A percentile compares a stretch with the other conserved stretches of the same genome.
phyloP scores from a whole-genome alignment of 805 yeast species.

The Wickerhamiella alocasiicola region DNA sequence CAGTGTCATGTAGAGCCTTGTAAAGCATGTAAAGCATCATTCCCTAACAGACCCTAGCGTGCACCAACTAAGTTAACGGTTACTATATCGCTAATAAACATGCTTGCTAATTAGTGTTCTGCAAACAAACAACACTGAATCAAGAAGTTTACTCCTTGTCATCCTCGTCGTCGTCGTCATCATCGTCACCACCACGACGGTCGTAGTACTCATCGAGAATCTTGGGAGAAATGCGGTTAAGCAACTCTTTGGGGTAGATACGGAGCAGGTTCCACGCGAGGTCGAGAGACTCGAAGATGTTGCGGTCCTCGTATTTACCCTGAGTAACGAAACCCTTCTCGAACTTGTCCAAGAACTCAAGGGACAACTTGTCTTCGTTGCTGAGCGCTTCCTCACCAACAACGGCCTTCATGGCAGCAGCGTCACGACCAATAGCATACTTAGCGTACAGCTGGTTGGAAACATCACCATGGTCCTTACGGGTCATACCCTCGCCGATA shows the following conservation, averaged over 20 bases:
- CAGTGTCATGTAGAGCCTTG: too few species aligned
- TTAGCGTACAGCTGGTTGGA: slow-evolving; percentile 98
- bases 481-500: slow-evolving; percentile 99
- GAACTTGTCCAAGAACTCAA: slow-evolving; percentile 95
- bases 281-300: slow-evolving; percentile 88
- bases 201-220: slow-evolving; percentile 91
- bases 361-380: slow-evolving; percentile 90
- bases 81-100: too few species aligned
- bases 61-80: too few species aligned
- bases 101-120: too few species aligned
- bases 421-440: slow-evolving; percentile 99
- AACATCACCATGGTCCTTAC: slow-evolving; percentile 99
- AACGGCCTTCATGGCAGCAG: slow-evolving; percentile 99
- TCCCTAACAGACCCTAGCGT: too few species aligned
- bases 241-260: slow-evolving; percentile 97
- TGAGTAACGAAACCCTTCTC: slow-evolving; percentile 91
- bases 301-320: slow-evolving; percentile 94
- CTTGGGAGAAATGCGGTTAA: slow-evolving; percentile 97
- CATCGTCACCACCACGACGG: slow-evolving; percentile 29
- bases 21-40: too few species aligned
- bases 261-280: slow-evolving; percentile 97
- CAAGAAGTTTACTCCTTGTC: neutral
- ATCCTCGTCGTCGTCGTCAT: slow-evolving; percentile 28
- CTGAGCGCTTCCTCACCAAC: slow-evolving; percentile 99
- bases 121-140: too few species aligned